A percentile compares a stretch with the other conserved stretches of the same genome.
phyloP scores from a whole-genome alignment of 192 early-diverging fungal species.

The Backusella tarrabulga region DNA sequence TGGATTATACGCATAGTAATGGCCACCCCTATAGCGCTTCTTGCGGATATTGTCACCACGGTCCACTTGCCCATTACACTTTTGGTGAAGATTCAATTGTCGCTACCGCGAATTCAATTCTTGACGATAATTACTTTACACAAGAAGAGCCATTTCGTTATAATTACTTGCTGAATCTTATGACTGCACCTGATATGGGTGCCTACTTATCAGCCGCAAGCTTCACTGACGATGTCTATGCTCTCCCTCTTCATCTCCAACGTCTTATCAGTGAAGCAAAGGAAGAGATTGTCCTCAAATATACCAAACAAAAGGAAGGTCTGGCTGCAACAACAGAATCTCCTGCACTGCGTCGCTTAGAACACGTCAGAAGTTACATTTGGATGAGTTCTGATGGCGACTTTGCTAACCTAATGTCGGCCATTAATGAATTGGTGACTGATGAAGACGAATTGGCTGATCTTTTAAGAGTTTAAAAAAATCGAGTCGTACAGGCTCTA shows the following conservation, averaged over 20 bases:
- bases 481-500: neutral
- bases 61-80: conserved; percentile 3
- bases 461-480: conserved; percentile 9
- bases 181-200: conserved; percentile 32
- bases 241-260: conserved; percentile 32
- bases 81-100: conserved; percentile 15
- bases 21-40: neutral
- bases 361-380: conserved; percentile 13
- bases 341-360: conserved; percentile 13
- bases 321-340: neutral
- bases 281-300: conserved; percentile 24
- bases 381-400: conserved; percentile 24
- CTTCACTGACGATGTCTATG: conserved; percentile 45
- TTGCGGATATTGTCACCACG: conserved; percentile 14
- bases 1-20: neutral
- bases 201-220: conserved; percentile 31
- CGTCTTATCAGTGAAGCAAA: conserved; percentile 32
- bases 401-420: conserved; percentile 15
- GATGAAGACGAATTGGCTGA: conserved; percentile 29
- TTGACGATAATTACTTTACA: neutral
- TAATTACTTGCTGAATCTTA: conserved; percentile 34
- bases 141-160: conserved; percentile 24
- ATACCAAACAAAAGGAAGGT: neutral
- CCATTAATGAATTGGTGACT: conserved; percentile 14
- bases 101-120: neutral